Evolutionary conservation across 2,329 filamentous ascomycete genomes (phyloP), one percentile per base, ranked within the genome.

Genomic region (Colletotrichum limetticola): DNA sequence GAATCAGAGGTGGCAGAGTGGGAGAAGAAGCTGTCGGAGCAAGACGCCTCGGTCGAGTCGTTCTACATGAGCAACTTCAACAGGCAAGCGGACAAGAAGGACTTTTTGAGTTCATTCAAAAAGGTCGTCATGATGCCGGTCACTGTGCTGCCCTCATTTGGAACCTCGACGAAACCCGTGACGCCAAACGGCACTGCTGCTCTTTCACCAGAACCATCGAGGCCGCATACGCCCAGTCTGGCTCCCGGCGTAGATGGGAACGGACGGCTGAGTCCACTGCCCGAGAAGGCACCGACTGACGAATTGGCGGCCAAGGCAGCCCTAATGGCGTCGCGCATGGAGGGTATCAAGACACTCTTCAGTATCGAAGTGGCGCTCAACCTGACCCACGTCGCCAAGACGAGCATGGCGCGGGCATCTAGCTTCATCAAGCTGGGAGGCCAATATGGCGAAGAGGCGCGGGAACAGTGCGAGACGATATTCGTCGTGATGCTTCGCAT

Each of bases 101-200:
- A 99, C 80, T 99, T 99, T 78, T 81, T 99, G 74, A 97, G 92
- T 58, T 98, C 95, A 0, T 99, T 99, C 87, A 98, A 95, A 80
- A 98, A 98, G 82, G 97, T 99, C 9, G 94, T 99, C 76, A 98
- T 99, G 95, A 97, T 98, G 92, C 97, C 97, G 2, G 96, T 99
- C 61, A 97, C 94, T 65, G 96, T 95, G 9, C 86, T 98, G 4
- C 94, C 95, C 1, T 92, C 89, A 59, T 90, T 94, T 73, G 75
- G 82, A 56, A 71, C 71, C 69, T 53, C 78, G 68, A 59, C 75
- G 63, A 30, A 76, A 67, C 63, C 75, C 6, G 49, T 79, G 26
- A 63, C 77, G 28, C 63, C 79, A 63, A 81, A 82, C 67, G 78
- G 80, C 61, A 72, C 79, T 8, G 78, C 81, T 4, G 68, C 74